Base-by-base conservation (phyloP, 2,329 filamentous ascomycete genomes). In the Venturia asperata region DNA sequence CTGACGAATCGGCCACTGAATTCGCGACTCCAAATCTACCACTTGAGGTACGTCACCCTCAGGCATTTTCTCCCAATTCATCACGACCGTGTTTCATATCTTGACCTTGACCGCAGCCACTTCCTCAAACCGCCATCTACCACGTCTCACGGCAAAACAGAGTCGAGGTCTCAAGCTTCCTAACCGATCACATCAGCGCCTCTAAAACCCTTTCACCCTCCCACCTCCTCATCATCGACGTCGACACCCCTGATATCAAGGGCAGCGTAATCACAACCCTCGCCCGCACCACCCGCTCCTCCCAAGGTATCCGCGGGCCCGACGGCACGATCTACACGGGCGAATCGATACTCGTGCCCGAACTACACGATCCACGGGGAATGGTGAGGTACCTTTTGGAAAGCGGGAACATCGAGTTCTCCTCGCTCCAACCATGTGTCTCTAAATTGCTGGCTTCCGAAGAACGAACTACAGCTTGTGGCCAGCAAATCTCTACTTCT, bases 231-330 rank as follows among this genome's bases (percentile, higher is more conserved):
- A 17, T 56, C 52, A 37, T 7, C 52, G 30, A 56, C 4, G 52
- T 56, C 30, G 6, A 56, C 30, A 56, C 30, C 5, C 27, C 17
- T 19, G 52, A 37, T 19, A 7, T 56, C 19, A n/a, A 34, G 15
- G 52, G 52, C 52, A 56, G 52, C 30, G 52, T 56, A 10, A 56
- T 56, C 15, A 56, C 27, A 19, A 56, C 17, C 30, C 52, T 56
- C 52, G 30, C 52, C 27, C 27, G 27, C 52, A 56, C 52, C 15
- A 15, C 11, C 15, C 24, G 1, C 19, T 34, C 30, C 3, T 6
- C 15, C 9, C 30, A 56, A 17, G 30, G 27, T 19, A 3, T 49
- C 27, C 52, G 30, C 37, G 30, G 27, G 15, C 17, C 52, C 30
- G 15, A n/a, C 15, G 30, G 17, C 30, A 11, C 11, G 15, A 10